Percentiles rank a stretch among this genome's conserved stretches.
These are phyloP conservation scores for Arthrobotrys megalospora DNA, from an alignment of 2,329 filamentous ascomycete species.

Conservation along the genomic window DNA sequence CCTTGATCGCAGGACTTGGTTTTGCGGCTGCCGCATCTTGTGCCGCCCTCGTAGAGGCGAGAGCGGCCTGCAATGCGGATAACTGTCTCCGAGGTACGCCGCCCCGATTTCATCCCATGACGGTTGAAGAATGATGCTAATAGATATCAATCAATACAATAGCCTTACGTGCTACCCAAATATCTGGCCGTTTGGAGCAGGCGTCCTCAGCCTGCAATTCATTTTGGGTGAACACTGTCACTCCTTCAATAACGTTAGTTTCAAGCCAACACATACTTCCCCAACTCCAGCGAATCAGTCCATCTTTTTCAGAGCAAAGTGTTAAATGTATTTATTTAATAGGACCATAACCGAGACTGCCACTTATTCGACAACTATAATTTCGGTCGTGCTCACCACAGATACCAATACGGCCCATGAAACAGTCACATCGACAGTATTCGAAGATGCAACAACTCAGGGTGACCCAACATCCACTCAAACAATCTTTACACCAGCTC, in stretches of 20 bases:
- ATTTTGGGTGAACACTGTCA: constrained; percentile 23
- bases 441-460: not conserved
- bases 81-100: constrained; percentile 16
- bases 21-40: constrained; percentile 18
- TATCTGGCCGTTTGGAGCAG: constrained; percentile 7
- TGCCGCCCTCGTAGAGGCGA: not conserved
- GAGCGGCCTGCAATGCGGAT: constrained; percentile 28
- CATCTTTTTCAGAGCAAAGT: too few species aligned
- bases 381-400: not conserved
- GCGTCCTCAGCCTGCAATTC: constrained; percentile 28
- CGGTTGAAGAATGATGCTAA: too few species aligned
- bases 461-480: constrained; percentile 10
- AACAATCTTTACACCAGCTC: not conserved
- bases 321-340: not conserved
- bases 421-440: constrained; percentile 9
- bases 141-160: not conserved
- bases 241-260: not conserved
- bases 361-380: not conserved
- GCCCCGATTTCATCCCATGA: not conserved
- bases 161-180: constrained; percentile 28
- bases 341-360: constrained; percentile 7
- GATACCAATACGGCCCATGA: constrained; percentile 2
- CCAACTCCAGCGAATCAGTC: too few species aligned
- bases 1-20: not conserved
- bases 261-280: too few species aligned